A percentile compares a stretch with the other conserved stretches of the same genome.
Conservation (phyloP, 1,284 basidiomycete genomes). For the Volvariella surrecta region DNA sequence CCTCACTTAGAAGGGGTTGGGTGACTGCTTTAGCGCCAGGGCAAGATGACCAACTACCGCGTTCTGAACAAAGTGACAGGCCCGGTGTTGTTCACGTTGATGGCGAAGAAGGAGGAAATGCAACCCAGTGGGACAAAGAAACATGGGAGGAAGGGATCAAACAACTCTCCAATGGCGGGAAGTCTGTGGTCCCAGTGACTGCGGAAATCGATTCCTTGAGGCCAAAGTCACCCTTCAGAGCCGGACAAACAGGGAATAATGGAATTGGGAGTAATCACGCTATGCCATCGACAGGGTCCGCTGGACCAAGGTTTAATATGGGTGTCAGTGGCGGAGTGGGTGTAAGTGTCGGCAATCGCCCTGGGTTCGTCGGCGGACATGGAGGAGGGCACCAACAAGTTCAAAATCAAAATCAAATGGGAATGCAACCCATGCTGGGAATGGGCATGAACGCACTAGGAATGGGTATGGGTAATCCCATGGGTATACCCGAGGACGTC, state of each 20-base stretch:
- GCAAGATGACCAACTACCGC: conserved; percentile 42
- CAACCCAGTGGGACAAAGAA: conserved; percentile 45
- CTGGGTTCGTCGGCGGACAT: conserved; percentile 8
- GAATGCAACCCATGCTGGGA: conserved; percentile 41
- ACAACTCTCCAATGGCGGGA: conserved; percentile 42
- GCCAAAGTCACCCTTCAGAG: conserved; percentile 72
- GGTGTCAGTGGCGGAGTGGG: conserved; percentile 12
- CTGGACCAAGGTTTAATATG: conserved; percentile 8
- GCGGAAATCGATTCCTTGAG: conserved; percentile 80
- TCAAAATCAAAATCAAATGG: conserved; percentile 26
- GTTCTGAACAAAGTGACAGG: conserved; percentile 20
- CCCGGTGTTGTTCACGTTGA: conserved; percentile 21
- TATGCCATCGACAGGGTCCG: not conserved
- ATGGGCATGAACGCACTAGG: conserved; percentile 22
- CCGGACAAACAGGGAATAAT: conserved; percentile 18
- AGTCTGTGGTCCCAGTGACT: conserved; percentile 60
- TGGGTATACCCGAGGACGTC: conserved; percentile 21
- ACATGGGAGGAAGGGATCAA: conserved; percentile 51
- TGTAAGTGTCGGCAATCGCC: conserved; percentile 9
- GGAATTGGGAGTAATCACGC: conserved; percentile 10
- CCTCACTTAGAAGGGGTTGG: conserved; percentile 83
- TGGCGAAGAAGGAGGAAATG: conserved; percentile 34
- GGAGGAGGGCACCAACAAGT: conserved; percentile 9
- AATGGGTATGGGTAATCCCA: conserved; percentile 17
- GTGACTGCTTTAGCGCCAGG: conserved; percentile 75